phyloP scores from a whole-genome alignment of 371 early-diverging fungal species.

The Circinella umbellata region DNA sequence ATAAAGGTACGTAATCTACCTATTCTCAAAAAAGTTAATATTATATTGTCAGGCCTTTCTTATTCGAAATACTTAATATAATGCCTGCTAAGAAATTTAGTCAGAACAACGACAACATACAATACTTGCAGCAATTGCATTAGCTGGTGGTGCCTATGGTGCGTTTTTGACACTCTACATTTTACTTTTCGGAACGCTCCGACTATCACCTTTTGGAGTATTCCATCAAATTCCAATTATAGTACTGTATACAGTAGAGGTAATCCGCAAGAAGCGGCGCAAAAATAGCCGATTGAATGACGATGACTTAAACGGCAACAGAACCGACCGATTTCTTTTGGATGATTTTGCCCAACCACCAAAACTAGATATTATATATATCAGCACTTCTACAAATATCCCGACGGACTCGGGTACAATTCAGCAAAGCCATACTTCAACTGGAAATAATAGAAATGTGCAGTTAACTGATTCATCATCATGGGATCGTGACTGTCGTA shows the following conservation, averaged over 20 bases:
- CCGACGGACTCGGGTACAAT: too few relatives aligned
- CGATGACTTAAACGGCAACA: neutral
- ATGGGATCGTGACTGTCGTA: too few relatives aligned
- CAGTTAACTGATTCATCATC: too few relatives aligned
- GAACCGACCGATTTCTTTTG: neutral
- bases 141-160: slow-evolving; percentile 50
- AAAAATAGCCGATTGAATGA: slow-evolving; percentile 1
- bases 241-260: slow-evolving; percentile 14
- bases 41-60: neutral
- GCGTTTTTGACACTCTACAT: slow-evolving; percentile 43
- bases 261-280: neutral
- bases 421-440: too few relatives aligned
- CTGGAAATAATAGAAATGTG: too few relatives aligned
- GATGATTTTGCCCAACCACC: neutral
- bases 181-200: slow-evolving; percentile 46
- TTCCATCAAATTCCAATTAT: slow-evolving; percentile 40
- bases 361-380: neutral
- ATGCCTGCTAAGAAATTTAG: slow-evolving; percentile 12
- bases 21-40: neutral
- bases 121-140: slow-evolving; percentile 34
- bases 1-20: slow-evolving; percentile 33
- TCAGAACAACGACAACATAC: slow-evolving; percentile 47
- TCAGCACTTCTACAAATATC: neutral
- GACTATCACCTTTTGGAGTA: slow-evolving; percentile 46
- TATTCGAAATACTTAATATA: neutral